phyloP scores from a whole-genome alignment of 1,284 basidiomycete genomes.

The Coniferiporia weirii region DNA sequence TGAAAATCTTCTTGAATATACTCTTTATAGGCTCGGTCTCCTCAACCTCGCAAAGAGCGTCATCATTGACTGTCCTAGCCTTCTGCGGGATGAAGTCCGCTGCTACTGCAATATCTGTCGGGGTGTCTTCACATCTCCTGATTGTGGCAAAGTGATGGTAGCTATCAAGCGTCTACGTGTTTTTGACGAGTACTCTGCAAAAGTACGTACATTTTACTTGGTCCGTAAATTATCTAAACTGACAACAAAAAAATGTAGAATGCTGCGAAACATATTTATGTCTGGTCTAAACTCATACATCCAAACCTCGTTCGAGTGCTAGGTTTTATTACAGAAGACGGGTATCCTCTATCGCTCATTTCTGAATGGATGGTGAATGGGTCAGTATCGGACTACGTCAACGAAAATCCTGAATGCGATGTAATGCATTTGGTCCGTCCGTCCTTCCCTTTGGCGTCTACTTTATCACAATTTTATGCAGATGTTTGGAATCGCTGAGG shows the following conservation, averaged over 20 bases:
- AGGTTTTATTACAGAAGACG: background rate
- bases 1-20: too few species aligned
- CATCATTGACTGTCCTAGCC: background rate
- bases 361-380: slow-evolving; percentile 9
- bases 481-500: slow-evolving; percentile 5
- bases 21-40: too few species aligned
- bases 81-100: background rate
- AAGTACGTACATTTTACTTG: too few species aligned
- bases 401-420: background rate
- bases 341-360: background rate
- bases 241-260: too few species aligned
- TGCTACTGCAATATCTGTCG: background rate
- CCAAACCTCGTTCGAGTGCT: background rate
- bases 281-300: slow-evolving; percentile 1
- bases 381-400: background rate
- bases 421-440: background rate
- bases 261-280: background rate
- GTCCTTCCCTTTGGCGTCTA: background rate
- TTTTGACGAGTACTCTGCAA: too few species aligned
- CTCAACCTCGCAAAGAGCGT: background rate
- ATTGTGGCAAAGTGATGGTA: too few species aligned
- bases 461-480: background rate
- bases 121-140: too few species aligned
- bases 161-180: too few species aligned
- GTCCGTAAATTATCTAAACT: too few species aligned